phyloP scores from a whole-genome alignment of 164 flowering plant species.

The Vitis cinerea region DNA sequence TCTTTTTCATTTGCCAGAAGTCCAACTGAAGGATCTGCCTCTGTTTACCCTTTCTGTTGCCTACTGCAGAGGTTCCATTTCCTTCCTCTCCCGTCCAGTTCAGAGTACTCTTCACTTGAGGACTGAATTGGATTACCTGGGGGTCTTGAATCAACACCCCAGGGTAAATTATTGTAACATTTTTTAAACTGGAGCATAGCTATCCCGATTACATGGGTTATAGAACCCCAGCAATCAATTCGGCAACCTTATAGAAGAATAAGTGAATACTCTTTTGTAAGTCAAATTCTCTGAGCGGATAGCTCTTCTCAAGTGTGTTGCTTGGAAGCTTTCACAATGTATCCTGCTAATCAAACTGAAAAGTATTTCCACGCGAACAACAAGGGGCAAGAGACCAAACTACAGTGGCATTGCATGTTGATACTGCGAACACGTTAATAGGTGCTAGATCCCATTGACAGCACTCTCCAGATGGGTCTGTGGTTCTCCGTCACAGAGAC shows the following conservation, averaged over 20 bases:
- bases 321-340: conserved; percentile 96
- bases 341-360: conserved; percentile 85
- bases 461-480: too few species aligned
- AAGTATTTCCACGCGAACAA: conserved; percentile 93
- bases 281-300: conserved; percentile 84
- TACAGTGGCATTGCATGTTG: conserved; percentile 84
- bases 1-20: conserved; percentile 57
- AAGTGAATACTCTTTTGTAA: conserved; percentile 81
- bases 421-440: conserved; percentile 75
- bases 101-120: conserved; percentile 30
- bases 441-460: conserved; percentile 92
- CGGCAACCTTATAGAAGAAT: conserved; percentile 82
- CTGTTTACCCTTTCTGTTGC: conserved; percentile 55
- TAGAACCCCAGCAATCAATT: conserved; percentile 24
- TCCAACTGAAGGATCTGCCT: conserved; percentile 41
- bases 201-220: too few species aligned
- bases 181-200: background rate
- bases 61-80: conserved; percentile 6
- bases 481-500: too few species aligned
- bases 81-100: conserved; percentile 60
- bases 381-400: conserved; percentile 99
- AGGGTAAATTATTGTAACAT: conserved; percentile 11
- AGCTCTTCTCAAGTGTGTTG: conserved; percentile 89
- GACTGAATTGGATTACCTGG: conserved; percentile 10
- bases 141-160: conserved; percentile 22